A percentile compares a stretch with the other conserved stretches of the same genome.
Conservation (phyloP, 2,329 filamentous ascomycete species). For the Alternaria gansuensis region DNA sequence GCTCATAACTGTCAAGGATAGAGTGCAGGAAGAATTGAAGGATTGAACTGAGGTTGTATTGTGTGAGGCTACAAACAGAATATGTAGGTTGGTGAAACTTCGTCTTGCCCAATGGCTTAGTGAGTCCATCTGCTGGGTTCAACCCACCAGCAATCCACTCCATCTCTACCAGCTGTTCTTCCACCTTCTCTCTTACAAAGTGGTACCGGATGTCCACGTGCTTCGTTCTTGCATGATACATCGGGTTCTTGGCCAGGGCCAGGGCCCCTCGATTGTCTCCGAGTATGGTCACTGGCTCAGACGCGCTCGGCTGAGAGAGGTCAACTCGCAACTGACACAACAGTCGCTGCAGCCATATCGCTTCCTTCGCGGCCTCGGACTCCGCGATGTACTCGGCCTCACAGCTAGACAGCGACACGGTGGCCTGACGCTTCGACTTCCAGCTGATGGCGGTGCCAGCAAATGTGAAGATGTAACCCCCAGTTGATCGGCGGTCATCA, state of each 20-base stretch:
- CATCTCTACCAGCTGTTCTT: background rate
- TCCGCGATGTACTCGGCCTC: constrained; percentile 37
- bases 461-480: background rate
- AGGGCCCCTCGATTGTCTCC: constrained; percentile 8
- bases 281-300: background rate
- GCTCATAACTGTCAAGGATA: too few relatives aligned
- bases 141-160: background rate
- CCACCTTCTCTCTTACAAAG: constrained; percentile 17
- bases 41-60: too few relatives aligned
- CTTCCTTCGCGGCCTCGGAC: too few relatives aligned
- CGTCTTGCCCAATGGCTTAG: constrained; percentile 9
- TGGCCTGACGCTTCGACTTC: constrained; percentile 27
- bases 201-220: constrained; percentile 28
- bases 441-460: constrained; percentile 23
- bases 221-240: constrained; percentile 21
- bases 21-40: too few relatives aligned
- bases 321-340: too few relatives aligned
- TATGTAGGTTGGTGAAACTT: too few relatives aligned
- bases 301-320: too few relatives aligned
- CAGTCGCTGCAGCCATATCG: background rate
- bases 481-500: constrained; percentile 12
- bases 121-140: constrained; percentile 13
- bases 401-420: constrained; percentile 25
- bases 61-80: too few relatives aligned
- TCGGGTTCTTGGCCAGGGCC: constrained; percentile 19